These are phyloP conservation scores for Cladophialophora bantiana DNA, from an alignment of 2,329 filamentous ascomycete genomes.

Conservation along the genomic window DNA sequence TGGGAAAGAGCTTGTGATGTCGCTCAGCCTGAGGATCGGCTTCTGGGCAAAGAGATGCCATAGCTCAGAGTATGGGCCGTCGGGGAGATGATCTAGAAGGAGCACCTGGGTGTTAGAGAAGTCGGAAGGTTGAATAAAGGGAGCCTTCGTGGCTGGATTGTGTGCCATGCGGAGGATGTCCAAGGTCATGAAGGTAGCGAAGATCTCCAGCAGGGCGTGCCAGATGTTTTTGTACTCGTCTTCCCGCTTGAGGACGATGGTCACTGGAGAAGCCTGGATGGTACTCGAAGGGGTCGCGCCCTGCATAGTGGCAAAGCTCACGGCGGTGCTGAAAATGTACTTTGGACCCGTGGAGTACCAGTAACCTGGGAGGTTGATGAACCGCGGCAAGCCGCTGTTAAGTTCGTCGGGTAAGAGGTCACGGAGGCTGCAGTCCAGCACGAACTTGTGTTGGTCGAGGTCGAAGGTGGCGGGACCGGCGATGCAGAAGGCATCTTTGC, in stretches of 20 bases:
- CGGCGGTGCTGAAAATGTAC: not conserved
- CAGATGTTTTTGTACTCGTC: slow-evolving; percentile 4
- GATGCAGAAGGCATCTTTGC: slow-evolving; percentile 2
- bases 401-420: not conserved
- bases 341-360: slow-evolving; percentile 1
- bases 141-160: not conserved
- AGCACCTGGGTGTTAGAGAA: not conserved
- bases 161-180: not conserved
- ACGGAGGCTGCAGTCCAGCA: not conserved
- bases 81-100: not conserved
- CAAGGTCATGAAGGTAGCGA: slow-evolving; percentile 3
- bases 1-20: not conserved
- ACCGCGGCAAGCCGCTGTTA: not conserved
- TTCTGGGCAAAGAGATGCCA: not conserved
- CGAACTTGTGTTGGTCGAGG: not conserved
- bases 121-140: not conserved
- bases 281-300: not conserved
- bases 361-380: not conserved
- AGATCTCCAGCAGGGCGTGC: not conserved
- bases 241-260: not conserved
- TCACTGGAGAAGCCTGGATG: not conserved
- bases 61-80: not conserved
- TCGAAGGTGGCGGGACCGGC: not conserved
- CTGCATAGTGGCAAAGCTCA: not conserved
- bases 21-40: not conserved